Base-by-base conservation (phyloP, 768 basidiomycete genomes). In the Holtermannia corniformis region DNA sequence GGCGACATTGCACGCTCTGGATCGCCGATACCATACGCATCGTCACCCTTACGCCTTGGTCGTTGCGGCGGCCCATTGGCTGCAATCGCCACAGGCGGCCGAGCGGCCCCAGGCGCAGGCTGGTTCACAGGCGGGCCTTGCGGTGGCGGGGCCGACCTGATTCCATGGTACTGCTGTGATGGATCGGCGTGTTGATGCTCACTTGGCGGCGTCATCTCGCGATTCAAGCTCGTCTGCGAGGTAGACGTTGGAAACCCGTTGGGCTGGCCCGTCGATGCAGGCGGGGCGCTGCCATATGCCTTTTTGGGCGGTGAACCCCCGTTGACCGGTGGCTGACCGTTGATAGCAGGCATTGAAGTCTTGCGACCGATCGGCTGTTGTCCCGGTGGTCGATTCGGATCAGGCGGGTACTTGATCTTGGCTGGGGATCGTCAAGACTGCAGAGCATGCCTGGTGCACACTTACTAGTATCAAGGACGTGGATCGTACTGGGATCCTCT, bases 391-490 rank as follows among this genome's bases (percentile, higher is more conserved):
- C 76, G 74, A 54, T 70, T 79, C 19, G 80, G 76, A 57, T 87
- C 84, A 5, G 72, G 53, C 2, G 90, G 89, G 68, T 95, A 93
- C 74, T 91, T 90, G 77, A 93, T 93, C 67, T 93, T 86, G 68
- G 84, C 87, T 89, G 68, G 32, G n/a, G 10, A 25, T n/a, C 19
- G n/a, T 20, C 25, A 52, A 54, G 25, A 41, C 49, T 32, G 42
- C 49, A 44, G 3, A 49, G 7, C 5, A 0, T 19, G 20, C 14
- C 26, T 16, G 12, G 1, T 1, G 13, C 57, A 41, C 21, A 81
- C 87, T 59, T 56, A 92, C 92, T 89, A 5, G 93, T 96, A 72
- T 99, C 95, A 55, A 99, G 78, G 53, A 95, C 81, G 68, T 96
- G 87, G n/a, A 93, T 80, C 46, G 86, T 66, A 20, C 78, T 79